phyloP scores from a whole-genome alignment of 2,329 filamentous ascomycete species.

The Penicillium sp. region DNA sequence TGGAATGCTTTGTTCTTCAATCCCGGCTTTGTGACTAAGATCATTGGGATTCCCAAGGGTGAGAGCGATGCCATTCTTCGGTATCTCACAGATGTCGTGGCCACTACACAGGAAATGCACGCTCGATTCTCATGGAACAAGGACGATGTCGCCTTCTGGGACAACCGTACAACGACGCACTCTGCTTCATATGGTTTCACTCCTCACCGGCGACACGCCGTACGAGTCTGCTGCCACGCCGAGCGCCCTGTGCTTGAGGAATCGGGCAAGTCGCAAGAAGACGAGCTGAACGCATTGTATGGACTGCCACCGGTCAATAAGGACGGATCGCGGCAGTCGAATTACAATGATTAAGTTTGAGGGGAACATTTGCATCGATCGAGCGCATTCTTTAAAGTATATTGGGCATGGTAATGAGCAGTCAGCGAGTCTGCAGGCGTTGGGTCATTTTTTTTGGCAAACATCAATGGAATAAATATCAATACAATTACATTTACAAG shows the following conservation, averaged over 20 bases:
- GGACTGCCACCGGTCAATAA: conserved; percentile 54
- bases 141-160: conserved; percentile 67
- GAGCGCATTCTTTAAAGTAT: background rate
- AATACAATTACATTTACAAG: background rate
- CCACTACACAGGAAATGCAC: conserved; percentile 65
- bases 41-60: conserved; percentile 57
- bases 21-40: conserved; percentile 57
- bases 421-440: background rate
- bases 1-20: conserved; percentile 63
- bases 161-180: conserved; percentile 60
- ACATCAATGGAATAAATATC: background rate
- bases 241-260: conserved; percentile 48
- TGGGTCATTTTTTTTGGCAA: background rate
- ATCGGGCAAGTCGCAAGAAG: conserved; percentile 53
- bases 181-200: conserved; percentile 57
- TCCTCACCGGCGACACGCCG: conserved; percentile 56
- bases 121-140: conserved; percentile 64
- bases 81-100: conserved; percentile 55
- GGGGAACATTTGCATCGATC: background rate
- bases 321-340: conserved; percentile 54
- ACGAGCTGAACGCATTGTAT: conserved; percentile 49
- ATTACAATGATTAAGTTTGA: conserved; percentile 54
- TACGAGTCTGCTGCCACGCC: conserved; percentile 49
- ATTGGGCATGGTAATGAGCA: background rate
- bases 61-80: conserved; percentile 54